Evolutionary conservation across 768 basidiomycete genomes (phyloP), one percentile per base, ranked within the genome.

Genomic region (Mycena indigotica): DNA sequence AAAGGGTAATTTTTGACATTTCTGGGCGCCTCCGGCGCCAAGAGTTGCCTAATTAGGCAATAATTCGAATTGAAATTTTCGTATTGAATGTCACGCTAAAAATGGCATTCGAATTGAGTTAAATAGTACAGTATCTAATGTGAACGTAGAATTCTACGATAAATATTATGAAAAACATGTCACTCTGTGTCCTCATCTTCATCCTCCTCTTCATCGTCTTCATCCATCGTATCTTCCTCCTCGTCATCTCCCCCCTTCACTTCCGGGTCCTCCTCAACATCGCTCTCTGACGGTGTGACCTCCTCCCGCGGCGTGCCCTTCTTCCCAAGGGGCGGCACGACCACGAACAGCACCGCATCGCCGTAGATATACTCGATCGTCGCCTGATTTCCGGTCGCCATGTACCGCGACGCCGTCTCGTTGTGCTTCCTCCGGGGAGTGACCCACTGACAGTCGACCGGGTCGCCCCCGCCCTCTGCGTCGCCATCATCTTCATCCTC

Each of bases 361-460:
- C 54, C 54, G 19, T 55, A 55, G 25, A 25, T 19, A 19, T 48
- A 26, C 29, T 38, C 30, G 25, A 49, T 21, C 6, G 46, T 25
- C 24, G 46, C 30, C 28, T 38, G 5, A 16, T 49, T 21, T 23
- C 45, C 21, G 13, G 8, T 2, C 45, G 46, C 30, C 13, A 49
- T 38, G 21, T 55, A 55, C 16, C 16, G 21, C 45, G 45, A 32
- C n/a, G 23, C 16, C 2, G 49, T 46, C 16, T 48, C 28, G 46
- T 55, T 55, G 21, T 13, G 29, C 44, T 24, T 16, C 45, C 15
- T 24, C 28, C 23, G 29, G 5, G 13, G 5, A 12, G 29, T 25
- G 2, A 55, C 23, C 54, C 54, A 55, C n/a, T n/a, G n/a, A n/a
- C n/a, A n/a, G 24, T 45, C 28, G 25, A 45, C 41, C 28, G 53